These are phyloP conservation scores for Panaeolus cyanescens DNA, from an alignment of 768 basidiomycete genomes.

Conservation along the genomic window DNA sequence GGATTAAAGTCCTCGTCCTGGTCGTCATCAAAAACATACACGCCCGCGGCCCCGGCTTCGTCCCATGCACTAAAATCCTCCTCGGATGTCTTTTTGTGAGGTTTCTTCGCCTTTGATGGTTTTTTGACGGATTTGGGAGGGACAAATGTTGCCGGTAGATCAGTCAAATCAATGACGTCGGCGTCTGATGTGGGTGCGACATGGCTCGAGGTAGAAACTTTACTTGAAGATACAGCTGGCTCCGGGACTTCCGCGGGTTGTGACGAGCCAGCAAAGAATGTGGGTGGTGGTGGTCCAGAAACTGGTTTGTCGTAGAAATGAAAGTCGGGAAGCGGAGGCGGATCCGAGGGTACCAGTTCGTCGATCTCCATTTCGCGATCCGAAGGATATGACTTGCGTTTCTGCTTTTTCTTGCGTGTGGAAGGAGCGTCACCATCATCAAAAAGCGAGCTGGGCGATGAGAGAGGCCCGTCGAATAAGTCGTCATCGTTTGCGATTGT, in stretches of 20 bases:
- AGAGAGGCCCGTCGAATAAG: constrained; percentile 20
- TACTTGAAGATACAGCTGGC: neutral
- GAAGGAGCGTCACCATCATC: constrained; percentile 11
- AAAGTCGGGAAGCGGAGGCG: neutral
- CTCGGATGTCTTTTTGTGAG: constrained; percentile 29
- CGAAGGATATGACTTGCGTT: neutral
- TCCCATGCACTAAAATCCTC: constrained; percentile 14
- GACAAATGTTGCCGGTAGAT: constrained; percentile 24
- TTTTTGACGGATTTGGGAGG: constrained; percentile 13
- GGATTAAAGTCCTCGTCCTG: constrained; percentile 25
- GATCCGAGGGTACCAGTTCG: constrained; percentile 22
- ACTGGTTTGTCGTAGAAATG: neutral
- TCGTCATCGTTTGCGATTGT: constrained; percentile 26
- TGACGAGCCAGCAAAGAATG: constrained; percentile 50
- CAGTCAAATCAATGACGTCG: constrained; percentile 32
- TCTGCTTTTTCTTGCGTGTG: constrained; percentile 19
- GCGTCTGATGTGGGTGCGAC: neutral
- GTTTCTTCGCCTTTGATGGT: constrained; percentile 24
- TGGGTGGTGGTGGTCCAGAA: constrained; percentile 34
- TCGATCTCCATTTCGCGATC: constrained; percentile 23
- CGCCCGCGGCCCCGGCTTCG: constrained; percentile 5
- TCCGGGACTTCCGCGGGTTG: constrained; percentile 22
- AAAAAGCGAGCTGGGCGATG: constrained; percentile 35
- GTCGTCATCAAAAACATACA: constrained; percentile 28
- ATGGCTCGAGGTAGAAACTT: neutral